Base-by-base conservation (phyloP, 192 early-diverging fungal genomes). In the Coemansia sp. region DNA sequence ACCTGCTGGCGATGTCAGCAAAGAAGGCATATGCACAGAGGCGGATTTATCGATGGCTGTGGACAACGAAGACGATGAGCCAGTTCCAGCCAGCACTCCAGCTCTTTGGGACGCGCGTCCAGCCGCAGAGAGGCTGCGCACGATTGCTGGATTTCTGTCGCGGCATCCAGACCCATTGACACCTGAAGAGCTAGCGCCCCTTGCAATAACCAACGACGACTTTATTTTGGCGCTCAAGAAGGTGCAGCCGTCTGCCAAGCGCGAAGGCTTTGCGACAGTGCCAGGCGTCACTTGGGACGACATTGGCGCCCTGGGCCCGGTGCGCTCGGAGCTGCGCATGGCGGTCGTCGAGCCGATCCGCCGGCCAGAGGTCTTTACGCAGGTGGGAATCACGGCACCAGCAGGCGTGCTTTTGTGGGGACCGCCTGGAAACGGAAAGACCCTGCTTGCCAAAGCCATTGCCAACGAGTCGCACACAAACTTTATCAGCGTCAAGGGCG, bases 341-440 rank as follows among this genome's bases (percentile, higher is more conserved):
- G 90, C 94, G 0, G 88, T 99, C 0, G 95, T 98, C 8, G 95
- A 99, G 64, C 97, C 97, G 18, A 96, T 99, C 56, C 89, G 89
- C 67, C 87, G 92, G 61, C 95, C 95, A 2, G 91, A 94, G 59
- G 72, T 89, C 18, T 99, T 97, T 85, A 85, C 85, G 42, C 75
- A 85, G 51, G 93, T 97, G 1, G 97, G 97, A 16, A 96, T 98
- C 67, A 91, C 87, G 0, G 86, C 93, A 3, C 90, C 96, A 5
- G 90, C 93, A 54, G 97, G 97, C 48, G 97, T 98, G 1, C 78
- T 99, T 52, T 77, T 99, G 28, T 99, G 96, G 89, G 97, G 97
- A 4, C 97, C 97, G 36, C 97, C 97, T 1, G 97, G 97, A 59
- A 98, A 96, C 80, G 97, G 97, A 48, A 99, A 99, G 75, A 99